Evolutionary conservation across 345 rosid species (phyloP).

Genomic region (Zanthoxylum bungeanum): DNA sequence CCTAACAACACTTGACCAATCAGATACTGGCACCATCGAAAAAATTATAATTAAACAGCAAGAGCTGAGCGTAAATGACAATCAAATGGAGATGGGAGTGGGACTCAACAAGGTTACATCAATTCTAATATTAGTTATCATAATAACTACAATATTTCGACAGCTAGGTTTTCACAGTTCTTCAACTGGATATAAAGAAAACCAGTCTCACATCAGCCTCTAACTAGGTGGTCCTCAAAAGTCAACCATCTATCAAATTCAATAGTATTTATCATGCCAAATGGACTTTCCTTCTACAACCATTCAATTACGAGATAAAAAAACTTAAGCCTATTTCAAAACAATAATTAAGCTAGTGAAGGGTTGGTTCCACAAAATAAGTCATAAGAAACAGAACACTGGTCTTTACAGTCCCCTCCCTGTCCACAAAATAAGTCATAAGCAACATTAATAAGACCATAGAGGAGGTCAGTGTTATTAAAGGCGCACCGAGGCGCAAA

Average conservation of each 20-base stretch:
- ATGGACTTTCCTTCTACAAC: background rate
- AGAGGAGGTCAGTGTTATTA: no score
- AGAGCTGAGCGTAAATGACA: background rate
- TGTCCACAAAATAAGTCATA: no score
- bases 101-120: background rate
- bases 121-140: background rate
- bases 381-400: no score
- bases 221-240: background rate
- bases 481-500: no score
- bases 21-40: background rate
- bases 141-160: background rate
- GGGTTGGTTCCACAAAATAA: background rate
- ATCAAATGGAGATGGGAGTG: background rate
- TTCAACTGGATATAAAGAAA: background rate
- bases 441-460: no score
- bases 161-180: background rate
- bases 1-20: slow-evolving; percentile 34
- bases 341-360: background rate
- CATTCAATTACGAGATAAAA: background rate
- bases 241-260: background rate
- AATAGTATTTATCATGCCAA: background rate
- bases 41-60: background rate
- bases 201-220: background rate
- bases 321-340: background rate
- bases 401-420: no score